A percentile compares a stretch with the other conserved stretches of the same genome.
Evolutionary conservation across 2,329 filamentous ascomycete species (phyloP).

Genomic region (Graphilbum sp.): DNA sequence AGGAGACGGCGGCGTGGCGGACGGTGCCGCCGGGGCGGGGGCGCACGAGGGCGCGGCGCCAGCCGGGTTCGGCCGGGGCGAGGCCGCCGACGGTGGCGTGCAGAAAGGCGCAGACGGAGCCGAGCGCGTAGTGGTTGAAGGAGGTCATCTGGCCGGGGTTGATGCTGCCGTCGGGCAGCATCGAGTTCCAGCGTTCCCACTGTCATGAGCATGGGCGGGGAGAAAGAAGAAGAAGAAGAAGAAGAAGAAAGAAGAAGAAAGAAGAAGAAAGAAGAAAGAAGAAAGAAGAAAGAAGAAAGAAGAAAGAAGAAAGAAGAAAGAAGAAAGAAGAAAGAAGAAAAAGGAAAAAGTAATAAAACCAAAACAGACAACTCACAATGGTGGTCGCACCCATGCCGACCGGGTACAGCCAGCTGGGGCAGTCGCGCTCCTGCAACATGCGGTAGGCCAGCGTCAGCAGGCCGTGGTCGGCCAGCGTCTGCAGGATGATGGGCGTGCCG

Average conservation of each 20-base stretch:
- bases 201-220: too few species aligned
- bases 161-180: slow-evolving; percentile 19
- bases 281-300: too few species aligned
- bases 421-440: slow-evolving; percentile 17
- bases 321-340: too few species aligned
- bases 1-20: too few species aligned
- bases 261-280: too few species aligned
- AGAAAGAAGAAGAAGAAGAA: too few species aligned
- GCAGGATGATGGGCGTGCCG: slow-evolving; percentile 12
- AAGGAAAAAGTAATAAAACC: too few species aligned
- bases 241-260: too few species aligned
- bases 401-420: slow-evolving; percentile 21
- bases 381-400: slow-evolving; percentile 23
- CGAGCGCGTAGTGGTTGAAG: slow-evolving; percentile 25
- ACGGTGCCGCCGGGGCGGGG: too few species aligned
- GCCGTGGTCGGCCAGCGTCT: slow-evolving; percentile 6
- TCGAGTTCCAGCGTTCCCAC: slow-evolving; percentile 26
- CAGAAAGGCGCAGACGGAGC: slow-evolving; percentile 21
- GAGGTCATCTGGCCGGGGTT: slow-evolving; percentile 23
- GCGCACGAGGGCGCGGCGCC: too few species aligned
- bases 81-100: slow-evolving; percentile 19
- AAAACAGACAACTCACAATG: too few species aligned
- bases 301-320: too few species aligned
- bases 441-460: slow-evolving; percentile 12
- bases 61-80: slow-evolving; percentile 14